A percentile compares a stretch with the other conserved stretches of the same genome.
phyloP scores from a whole-genome alignment of 441 rosid genomes.

The Capsella rubella region DNA sequence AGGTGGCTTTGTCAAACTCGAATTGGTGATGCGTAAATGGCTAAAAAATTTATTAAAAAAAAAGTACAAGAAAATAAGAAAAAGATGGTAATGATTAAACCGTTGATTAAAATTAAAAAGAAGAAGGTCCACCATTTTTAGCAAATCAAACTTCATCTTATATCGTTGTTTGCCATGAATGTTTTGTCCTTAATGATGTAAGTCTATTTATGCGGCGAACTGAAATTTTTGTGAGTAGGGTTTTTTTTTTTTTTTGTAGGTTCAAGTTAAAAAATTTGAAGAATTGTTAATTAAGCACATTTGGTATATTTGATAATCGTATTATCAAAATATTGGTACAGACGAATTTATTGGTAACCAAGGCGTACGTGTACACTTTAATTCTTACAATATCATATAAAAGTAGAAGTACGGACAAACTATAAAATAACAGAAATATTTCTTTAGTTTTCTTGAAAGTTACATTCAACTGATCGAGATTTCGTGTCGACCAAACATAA shows the following conservation, averaged over 20 bases:
- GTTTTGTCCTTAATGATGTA: slow-evolving; percentile 23
- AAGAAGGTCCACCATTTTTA: slow-evolving; percentile 43
- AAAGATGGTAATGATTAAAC: slow-evolving; percentile 35
- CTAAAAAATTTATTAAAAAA: background rate
- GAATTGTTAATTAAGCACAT: background rate
- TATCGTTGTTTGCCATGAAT: slow-evolving; percentile 47
- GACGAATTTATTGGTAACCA: slow-evolving; percentile 6
- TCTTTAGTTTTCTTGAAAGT: slow-evolving; percentile 26
- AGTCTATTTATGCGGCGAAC: slow-evolving; percentile 47
- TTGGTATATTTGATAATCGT: background rate
- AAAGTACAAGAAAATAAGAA: background rate
- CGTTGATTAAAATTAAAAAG: slow-evolving; percentile 33
- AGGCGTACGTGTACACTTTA: background rate
- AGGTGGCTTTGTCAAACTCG: slow-evolving; percentile 34
- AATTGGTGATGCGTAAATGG: slow-evolving; percentile 20
- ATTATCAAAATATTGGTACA: background rate
- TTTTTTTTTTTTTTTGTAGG: no score
- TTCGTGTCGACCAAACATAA: slow-evolving; percentile 21
- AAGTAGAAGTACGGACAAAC: slow-evolving; percentile 9
- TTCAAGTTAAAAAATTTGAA: no score
- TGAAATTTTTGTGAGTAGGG: slow-evolving; percentile 17
- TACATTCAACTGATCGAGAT: slow-evolving; percentile 21
- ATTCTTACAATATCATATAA: background rate
- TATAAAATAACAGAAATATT: background rate
- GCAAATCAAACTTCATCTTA: slow-evolving; percentile 37